Conservation (phyloP, 2,329 filamentous ascomycete species). For the Chrysoporthe puriensis region DNA sequence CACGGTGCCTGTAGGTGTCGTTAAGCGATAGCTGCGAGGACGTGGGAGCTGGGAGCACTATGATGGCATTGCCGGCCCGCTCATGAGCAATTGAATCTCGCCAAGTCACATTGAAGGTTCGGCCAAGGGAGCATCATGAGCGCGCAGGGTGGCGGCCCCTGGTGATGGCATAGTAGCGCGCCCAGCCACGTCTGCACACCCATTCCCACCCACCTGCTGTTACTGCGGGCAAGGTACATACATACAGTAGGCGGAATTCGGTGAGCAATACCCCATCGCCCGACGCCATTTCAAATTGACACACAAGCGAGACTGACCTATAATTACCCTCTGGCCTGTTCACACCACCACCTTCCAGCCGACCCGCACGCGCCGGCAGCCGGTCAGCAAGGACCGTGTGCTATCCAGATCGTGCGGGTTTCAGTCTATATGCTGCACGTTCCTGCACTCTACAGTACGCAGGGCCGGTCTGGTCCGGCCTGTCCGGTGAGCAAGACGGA, state of each 20-base stretch:
- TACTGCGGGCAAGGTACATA: background rate
- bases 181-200: constrained; percentile 5
- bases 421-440: constrained; percentile 6
- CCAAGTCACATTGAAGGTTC: background rate
- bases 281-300: background rate
- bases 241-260: background rate
- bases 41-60: background rate
- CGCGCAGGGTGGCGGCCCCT: background rate
- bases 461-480: constrained; percentile 6
- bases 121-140: background rate
- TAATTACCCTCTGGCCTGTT: background rate
- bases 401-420: background rate
- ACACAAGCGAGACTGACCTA: background rate
- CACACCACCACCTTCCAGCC: constrained; percentile 1
- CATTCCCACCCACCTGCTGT: background rate
- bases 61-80: background rate
- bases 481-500: background rate
- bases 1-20: background rate
- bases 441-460: constrained; percentile 2
- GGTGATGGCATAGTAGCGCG: background rate
- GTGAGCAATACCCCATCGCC: constrained; percentile 7
- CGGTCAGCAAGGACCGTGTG: constrained; percentile 10
- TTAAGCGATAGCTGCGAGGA: background rate
- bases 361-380: constrained; percentile 8
- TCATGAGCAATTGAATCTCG: background rate